Percentiles rank a stretch among this genome's conserved stretches.
These are phyloP conservation scores for Mrakia blollopis DNA, from an alignment of 768 basidiomycete species.

Conservation along the genomic window DNA sequence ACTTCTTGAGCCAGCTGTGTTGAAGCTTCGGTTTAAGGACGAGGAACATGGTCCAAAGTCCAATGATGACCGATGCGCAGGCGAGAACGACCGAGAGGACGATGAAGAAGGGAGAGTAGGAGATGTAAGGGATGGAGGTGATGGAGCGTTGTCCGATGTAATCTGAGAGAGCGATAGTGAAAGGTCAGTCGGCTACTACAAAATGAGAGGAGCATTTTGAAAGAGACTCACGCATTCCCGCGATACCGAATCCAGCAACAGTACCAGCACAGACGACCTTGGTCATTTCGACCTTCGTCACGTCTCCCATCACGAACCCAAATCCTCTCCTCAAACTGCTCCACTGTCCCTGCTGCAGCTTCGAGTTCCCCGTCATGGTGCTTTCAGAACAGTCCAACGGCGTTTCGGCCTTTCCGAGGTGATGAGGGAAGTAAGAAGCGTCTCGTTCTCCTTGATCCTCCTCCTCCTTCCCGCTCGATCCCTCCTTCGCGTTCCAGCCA, in stretches of 20 bases:
- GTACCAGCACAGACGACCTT: conserved; percentile 40
- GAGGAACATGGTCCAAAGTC: conserved; percentile 47
- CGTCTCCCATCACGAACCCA: conserved; percentile 41
- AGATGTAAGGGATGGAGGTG: conserved; percentile 42
- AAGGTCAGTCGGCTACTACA: neutral
- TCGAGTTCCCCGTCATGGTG: neutral
- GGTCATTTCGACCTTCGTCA: conserved; percentile 40
- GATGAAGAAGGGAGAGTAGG: conserved; percentile 40
- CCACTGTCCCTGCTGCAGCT: neutral
- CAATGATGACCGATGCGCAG: conserved; percentile 41
- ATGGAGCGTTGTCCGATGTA: conserved; percentile 46
- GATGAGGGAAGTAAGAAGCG: neutral
- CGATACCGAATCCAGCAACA: conserved; percentile 41
- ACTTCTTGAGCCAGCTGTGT: conserved; percentile 42
- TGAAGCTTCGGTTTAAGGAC: conserved; percentile 46
- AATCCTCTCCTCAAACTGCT: neutral
- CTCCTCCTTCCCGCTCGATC: neutral
- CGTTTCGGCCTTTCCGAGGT: neutral
- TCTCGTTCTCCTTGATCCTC: neutral
- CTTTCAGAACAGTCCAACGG: neutral
- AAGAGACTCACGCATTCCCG: conserved; percentile 37
- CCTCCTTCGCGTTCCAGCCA: neutral
- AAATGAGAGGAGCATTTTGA: neutral
- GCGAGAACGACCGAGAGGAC: conserved; percentile 45
- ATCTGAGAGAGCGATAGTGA: conserved; percentile 33